These are phyloP conservation scores for Botrytis fabae DNA, from an alignment of 2,329 filamentous ascomycete species.

Conservation along the genomic window DNA sequence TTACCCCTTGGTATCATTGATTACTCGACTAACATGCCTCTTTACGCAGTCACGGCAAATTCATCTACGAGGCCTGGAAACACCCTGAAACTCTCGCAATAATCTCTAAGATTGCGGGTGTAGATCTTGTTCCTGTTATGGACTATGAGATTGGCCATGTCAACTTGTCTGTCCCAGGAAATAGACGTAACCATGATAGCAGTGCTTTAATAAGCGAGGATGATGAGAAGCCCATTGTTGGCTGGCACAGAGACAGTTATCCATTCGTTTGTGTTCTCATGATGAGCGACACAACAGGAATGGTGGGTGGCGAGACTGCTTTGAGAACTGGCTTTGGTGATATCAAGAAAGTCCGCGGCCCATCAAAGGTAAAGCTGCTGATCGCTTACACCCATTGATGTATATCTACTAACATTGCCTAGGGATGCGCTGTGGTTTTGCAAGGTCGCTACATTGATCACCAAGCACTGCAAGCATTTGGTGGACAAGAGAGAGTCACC, in stretches of 20 bases:
- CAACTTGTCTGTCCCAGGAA: conserved; percentile 50
- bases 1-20: conserved; percentile 14
- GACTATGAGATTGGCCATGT: conserved; percentile 60
- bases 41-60: conserved; percentile 57
- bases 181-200: conserved; percentile 33
- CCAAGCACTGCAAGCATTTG: conserved; percentile 45
- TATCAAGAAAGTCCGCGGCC: conserved; percentile 48
- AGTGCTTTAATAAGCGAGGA: conserved; percentile 37
- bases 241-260: conserved; percentile 53
- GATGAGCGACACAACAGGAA: conserved; percentile 50
- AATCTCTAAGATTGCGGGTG: conserved; percentile 57
- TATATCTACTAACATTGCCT: conserved; percentile 21
- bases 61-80: conserved; percentile 63
- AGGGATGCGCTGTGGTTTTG: conserved; percentile 47
- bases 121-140: conserved; percentile 57
- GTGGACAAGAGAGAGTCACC: conserved; percentile 48
- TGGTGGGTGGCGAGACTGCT: conserved; percentile 59
- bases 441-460: conserved; percentile 51
- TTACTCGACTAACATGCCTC: conserved; percentile 23
- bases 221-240: conserved; percentile 43
- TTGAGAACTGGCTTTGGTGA: conserved; percentile 53
- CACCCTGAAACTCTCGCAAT: conserved; percentile 54
- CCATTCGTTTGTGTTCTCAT: conserved; percentile 55
- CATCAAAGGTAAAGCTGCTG: conserved; percentile 43
- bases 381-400: background rate